These are phyloP conservation scores for Guadua angustifolia DNA, from an alignment of 176 grass and related monocot species.

Conservation along the genomic window DNA sequence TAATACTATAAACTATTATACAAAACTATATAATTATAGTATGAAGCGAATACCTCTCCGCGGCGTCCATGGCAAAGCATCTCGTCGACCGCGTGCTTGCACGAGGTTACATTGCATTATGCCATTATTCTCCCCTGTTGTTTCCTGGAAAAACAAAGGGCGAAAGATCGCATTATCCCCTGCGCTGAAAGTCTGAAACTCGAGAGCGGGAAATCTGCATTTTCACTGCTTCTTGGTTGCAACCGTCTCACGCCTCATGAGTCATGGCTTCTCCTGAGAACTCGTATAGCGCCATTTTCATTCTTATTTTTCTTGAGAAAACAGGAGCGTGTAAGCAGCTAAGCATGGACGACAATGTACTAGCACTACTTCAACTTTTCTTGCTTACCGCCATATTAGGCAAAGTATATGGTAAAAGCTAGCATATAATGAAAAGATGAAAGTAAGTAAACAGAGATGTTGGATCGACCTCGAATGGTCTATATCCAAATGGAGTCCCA, in stretches of 20 bases:
- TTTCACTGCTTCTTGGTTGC: conserved; percentile 3
- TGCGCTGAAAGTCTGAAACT: not conserved
- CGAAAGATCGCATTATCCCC: not conserved
- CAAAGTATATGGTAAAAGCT: no score
- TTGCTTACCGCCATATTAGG: conserved; percentile 32
- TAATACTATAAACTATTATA: no score
- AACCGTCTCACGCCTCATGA: no score
- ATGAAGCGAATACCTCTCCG: no score
- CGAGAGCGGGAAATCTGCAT: not conserved
- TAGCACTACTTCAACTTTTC: conserved; percentile 9
- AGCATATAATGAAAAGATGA: no score
- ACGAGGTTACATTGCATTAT: not conserved
- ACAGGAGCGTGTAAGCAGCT: not conserved
- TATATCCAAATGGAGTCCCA: no score
- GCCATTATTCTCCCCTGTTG: not conserved
- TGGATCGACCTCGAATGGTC: no score
- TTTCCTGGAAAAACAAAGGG: not conserved
- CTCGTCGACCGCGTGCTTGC: not conserved
- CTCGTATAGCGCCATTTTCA: not conserved
- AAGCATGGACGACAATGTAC: not conserved
- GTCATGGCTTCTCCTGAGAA: conserved; percentile 20
- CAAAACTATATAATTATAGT: no score
- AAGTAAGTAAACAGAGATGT: no score
- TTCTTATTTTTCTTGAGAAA: conserved; percentile 8
- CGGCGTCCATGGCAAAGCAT: conserved; percentile 29